A percentile compares a stretch with the other conserved stretches of the same genome.
These are phyloP conservation scores for Hibiscus mutabilis DNA, from an alignment of 345 rosid species.

Conservation along the genomic window DNA sequence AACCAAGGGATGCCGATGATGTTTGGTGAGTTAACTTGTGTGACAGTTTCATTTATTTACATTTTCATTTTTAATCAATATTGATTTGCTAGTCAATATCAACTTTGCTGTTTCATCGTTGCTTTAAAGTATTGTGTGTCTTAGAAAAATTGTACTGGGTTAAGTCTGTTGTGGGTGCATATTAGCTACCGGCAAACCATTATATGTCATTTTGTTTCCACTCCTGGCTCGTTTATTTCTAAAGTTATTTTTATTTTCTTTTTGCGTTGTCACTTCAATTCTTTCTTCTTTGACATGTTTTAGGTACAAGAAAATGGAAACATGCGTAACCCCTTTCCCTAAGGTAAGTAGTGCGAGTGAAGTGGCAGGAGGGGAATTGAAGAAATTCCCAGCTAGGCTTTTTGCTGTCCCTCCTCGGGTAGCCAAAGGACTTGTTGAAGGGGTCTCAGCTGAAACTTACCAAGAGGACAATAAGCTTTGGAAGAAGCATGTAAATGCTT, in stretches of 20 bases:
- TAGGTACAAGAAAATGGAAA: slow-evolving; percentile 76
- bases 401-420: slow-evolving; percentile 71
- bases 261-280: neutral
- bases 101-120: neutral
- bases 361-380: slow-evolving; percentile 77
- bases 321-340: slow-evolving; percentile 69
- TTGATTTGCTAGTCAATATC: neutral
- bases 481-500: slow-evolving; percentile 65
- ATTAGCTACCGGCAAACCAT: too few relatives aligned
- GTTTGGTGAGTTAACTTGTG: slow-evolving; percentile 52
- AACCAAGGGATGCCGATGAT: slow-evolving; percentile 47
- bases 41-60: neutral
- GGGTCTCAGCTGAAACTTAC: slow-evolving; percentile 50
- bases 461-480: slow-evolving; percentile 61
- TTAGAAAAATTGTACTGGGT: too few relatives aligned
- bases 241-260: neutral
- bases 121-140: neutral
- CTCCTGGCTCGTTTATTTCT: neutral
- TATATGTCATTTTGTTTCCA: neutral
- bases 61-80: neutral
- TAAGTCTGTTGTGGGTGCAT: too few relatives aligned
- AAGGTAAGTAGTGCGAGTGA: slow-evolving; percentile 51
- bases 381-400: slow-evolving; percentile 89
- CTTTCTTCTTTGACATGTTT: slow-evolving; percentile 13
- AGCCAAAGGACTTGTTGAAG: slow-evolving; percentile 51